These are phyloP conservation scores for Paramecium biaurelia DNA, from an alignment of 73 alveolate genomes.

Conservation along the genomic window DNA sequence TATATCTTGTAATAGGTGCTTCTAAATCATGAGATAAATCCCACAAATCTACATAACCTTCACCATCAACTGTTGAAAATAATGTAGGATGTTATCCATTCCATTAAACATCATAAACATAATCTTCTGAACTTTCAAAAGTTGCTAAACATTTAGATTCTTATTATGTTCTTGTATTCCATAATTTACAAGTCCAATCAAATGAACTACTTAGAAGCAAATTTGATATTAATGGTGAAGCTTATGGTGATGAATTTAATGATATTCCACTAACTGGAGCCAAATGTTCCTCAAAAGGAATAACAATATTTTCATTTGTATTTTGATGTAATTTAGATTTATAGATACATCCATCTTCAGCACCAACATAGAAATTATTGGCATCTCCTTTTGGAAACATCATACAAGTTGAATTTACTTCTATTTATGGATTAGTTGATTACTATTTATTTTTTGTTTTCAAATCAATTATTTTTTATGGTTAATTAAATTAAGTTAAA, in stretches of 20 bases:
- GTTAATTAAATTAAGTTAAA: constrained; percentile 80
- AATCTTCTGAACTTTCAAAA: constrained; percentile 85
- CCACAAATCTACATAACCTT: constrained; percentile 91
- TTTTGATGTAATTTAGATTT: constrained; percentile 71
- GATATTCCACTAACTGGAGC: constrained; percentile 83
- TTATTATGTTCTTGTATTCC: constrained; percentile 81
- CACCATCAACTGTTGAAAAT: constrained; percentile 90
- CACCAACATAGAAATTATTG: constrained; percentile 83
- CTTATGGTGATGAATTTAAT: constrained; percentile 75
- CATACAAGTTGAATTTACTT: constrained; percentile 71
- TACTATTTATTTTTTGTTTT: constrained; percentile 53
- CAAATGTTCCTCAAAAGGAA: constrained; percentile 69
- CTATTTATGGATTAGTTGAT: constrained; percentile 53
- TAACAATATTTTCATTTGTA: constrained; percentile 61
- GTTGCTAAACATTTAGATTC: constrained; percentile 71
- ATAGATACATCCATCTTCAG: constrained; percentile 88
- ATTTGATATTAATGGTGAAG: constrained; percentile 73
- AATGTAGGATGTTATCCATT: constrained; percentile 88
- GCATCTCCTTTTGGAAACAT: constrained; percentile 82
- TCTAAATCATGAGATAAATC: constrained; percentile 88
- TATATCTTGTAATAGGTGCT: constrained; percentile 75
- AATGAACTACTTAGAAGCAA: constrained; percentile 70
- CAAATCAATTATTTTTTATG: constrained; percentile 80
- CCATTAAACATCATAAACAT: constrained; percentile 92
- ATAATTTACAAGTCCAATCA: constrained; percentile 93